Evolutionary conservation across 352 stramenopile species (phyloP), one percentile per base, ranked within the genome.

Genomic region (Plasmopara halstedii): DNA sequence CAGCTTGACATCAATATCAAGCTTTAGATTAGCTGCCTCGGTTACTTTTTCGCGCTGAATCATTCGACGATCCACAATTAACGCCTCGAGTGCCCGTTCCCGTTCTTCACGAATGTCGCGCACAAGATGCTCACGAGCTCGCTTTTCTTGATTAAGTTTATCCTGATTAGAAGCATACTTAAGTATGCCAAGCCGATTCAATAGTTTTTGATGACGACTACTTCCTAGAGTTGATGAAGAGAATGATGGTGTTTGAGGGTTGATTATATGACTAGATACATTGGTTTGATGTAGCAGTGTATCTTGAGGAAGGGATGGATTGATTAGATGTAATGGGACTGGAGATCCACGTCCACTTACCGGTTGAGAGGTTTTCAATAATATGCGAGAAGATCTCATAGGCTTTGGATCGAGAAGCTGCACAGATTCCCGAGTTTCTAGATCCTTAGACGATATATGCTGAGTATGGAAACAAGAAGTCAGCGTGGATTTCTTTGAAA

Each of bases 1-100:
- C 13, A 88, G 53, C 42, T 85, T 82, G 41, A 87, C 73, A 43
- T 83, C 62, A 19, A 87, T 71, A 9, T 83, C 71, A 18, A 88
- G 53, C 43, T 79, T 73, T 23, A 78, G 71, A 1, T 62, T 64
- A 1, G 75, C 70, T n/a, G 74, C 45, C 43, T 81, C 67, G 3
- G 64, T 78, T 0, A 67, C 67, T 43, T 77, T 58, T 26, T 86
- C 76, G 7, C 73, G 64, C 48, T 88, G 73, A 4, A 79, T 39
- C 59, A 84, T 83, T 14, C 70, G 64, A 11, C 67, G 71, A 53
- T 90, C 76, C 31, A 88, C 69, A 37, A 86, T 83, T 15, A 73
- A 50, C 17, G 74, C 76, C 33, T 85, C 68, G 32, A 70, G 75
- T 4, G 73, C 76, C 7, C 74, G 64, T 46, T 87, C 76, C 0